A percentile compares a stretch with the other conserved stretches of the same genome.
Evolutionary conservation across 148 eudicot genomes (phyloP).

Genomic region (Rhododendron ovatum): DNA sequence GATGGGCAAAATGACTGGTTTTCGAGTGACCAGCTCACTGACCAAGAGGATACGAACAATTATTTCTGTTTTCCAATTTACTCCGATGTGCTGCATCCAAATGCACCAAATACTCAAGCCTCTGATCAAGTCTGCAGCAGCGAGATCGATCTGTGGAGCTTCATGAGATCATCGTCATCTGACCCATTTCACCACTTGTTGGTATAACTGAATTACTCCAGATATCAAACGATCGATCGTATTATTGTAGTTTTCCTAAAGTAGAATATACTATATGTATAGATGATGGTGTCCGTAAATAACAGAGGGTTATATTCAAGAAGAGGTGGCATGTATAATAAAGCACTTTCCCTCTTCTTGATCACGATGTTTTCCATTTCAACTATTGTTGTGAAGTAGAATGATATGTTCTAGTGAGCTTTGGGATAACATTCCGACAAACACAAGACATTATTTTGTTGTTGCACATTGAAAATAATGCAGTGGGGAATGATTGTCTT

Average conservation of each 20-base stretch:
- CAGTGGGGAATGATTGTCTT: background rate
- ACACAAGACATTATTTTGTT: background rate
- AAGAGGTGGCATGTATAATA: background rate
- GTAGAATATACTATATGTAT: background rate
- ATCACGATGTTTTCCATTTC: background rate
- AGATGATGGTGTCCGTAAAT: background rate
- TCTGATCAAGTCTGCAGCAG: background rate
- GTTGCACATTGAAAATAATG: background rate
- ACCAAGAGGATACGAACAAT: background rate
- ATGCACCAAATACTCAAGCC: background rate
- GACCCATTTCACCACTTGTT: background rate
- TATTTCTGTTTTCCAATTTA: background rate
- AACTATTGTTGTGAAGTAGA: background rate
- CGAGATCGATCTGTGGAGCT: background rate
- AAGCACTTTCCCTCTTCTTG: background rate
- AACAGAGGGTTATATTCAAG: background rate
- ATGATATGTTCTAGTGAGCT: background rate
- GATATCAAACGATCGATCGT: background rate
- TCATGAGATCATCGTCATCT: background rate
- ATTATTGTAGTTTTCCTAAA: background rate
- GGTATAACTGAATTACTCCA: background rate
- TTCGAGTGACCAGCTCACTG: background rate
- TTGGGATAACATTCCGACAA: background rate
- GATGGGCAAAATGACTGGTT: background rate
- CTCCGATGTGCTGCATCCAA: background rate